Evolutionary conservation across 768 basidiomycete species (phyloP).

Genomic region (Agrocybe praecox): DNA sequence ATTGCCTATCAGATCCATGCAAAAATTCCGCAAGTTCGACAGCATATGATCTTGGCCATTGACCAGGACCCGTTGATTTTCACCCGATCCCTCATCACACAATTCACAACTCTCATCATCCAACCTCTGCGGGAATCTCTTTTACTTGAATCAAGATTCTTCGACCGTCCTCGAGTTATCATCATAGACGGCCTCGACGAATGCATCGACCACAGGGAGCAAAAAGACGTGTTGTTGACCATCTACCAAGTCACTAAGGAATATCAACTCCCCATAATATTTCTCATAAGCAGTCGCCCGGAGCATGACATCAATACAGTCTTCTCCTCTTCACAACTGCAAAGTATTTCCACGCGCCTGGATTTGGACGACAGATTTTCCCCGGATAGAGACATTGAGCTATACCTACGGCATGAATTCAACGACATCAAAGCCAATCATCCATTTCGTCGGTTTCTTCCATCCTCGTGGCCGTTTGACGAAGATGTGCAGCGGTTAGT

Average conservation of each 20-base stretch:
- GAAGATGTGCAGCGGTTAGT: background rate
- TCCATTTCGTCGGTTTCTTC: background rate
- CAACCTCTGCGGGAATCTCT: background rate
- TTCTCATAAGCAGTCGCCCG: slow-evolving; percentile 11
- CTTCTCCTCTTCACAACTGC: background rate
- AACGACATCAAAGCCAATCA: background rate
- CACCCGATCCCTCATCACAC: background rate
- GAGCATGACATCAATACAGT: slow-evolving; percentile 3
- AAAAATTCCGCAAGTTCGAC: background rate
- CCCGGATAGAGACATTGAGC: slow-evolving; percentile 4
- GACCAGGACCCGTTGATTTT: slow-evolving; percentile 6
- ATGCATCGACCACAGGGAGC: slow-evolving; percentile 7
- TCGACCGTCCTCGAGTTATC: background rate
- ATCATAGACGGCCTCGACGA: slow-evolving; percentile 13
- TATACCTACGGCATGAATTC: background rate
- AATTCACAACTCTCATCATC: slow-evolving; percentile 11
- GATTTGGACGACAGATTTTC: slow-evolving; percentile 5
- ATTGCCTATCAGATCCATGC: slow-evolving; percentile 13
- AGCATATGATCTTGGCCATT: background rate
- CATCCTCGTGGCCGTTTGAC: background rate
- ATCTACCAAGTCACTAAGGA: background rate
- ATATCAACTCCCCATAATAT: background rate
- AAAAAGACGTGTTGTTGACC: slow-evolving; percentile 2
- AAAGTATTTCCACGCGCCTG: background rate
- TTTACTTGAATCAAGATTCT: background rate